Conservation (phyloP, 345 rosid genomes). For the Kandelia obovata region DNA sequence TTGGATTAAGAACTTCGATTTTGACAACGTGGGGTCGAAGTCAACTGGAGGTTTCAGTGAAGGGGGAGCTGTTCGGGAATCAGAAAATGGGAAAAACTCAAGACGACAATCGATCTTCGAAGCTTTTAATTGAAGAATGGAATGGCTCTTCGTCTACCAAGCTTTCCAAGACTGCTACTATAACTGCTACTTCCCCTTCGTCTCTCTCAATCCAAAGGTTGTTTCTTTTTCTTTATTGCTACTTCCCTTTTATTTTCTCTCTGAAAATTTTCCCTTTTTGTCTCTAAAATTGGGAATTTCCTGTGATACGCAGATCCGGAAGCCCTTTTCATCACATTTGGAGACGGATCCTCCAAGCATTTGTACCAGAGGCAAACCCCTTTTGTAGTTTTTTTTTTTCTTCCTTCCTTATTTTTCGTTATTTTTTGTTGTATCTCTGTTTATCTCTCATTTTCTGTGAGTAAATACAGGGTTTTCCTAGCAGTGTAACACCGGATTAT, state of each 20-base stretch:
- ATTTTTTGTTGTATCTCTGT: slow-evolving; percentile 3
- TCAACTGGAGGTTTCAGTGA: background rate
- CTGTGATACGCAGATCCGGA: slow-evolving; percentile 39
- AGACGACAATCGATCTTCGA: background rate
- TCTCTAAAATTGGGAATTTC: background rate
- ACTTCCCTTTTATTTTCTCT: background rate
- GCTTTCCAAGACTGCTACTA: slow-evolving; percentile 66
- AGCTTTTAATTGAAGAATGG: slow-evolving; percentile 61
- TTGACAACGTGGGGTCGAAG: background rate
- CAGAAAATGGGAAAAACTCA: slow-evolving; percentile 4
- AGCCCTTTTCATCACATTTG: slow-evolving; percentile 65
- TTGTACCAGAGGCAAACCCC: slow-evolving; percentile 76
- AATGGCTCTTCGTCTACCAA: slow-evolving; percentile 74
- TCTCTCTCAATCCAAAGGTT: slow-evolving; percentile 63
- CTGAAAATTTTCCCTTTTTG: slow-evolving; percentile 9
- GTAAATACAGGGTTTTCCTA: slow-evolving; percentile 67
- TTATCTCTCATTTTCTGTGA: background rate
- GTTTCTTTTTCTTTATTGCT: slow-evolving; percentile 16
- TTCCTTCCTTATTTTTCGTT: background rate
- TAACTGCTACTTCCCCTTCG: slow-evolving; percentile 58
- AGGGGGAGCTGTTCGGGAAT: background rate
- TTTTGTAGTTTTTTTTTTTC: background rate
- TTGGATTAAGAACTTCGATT: no score
- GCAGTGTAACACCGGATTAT: slow-evolving; percentile 90
- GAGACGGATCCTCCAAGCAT: slow-evolving; percentile 82